Base-by-base conservation (phyloP, 176 grass and related monocot species). In the Bromus sterilis region DNA sequence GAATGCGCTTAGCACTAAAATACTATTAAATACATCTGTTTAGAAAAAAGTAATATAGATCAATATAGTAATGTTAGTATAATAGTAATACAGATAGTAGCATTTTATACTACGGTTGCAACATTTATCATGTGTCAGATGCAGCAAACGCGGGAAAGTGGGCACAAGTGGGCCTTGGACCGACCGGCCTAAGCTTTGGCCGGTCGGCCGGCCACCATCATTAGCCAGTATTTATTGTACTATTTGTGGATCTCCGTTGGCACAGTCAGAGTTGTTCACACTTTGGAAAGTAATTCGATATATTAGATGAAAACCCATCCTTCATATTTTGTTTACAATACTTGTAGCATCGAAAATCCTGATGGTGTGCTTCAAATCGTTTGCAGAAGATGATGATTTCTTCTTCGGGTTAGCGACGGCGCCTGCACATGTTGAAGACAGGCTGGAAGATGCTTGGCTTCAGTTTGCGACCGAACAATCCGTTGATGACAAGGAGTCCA, bases 381-480 rank as follows among this genome's bases (percentile, higher is more conserved):
- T 69, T 35, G 35, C 76, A 82, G 89, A 94, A n/a, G 89, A 80
- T 33, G 80, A 40, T 7, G n/a, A 15, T 71, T 97, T 98, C 90
- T 98, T 98, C 88, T 98, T 98, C 36, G 92, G 95, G 66, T 80
- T 98, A 60, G 90, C 92, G 35, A 98, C 95, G 0, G 92, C 95
- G 1, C 95, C 90, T 46, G 95, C 92, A 8, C 95, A 98, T 32
- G 95, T 90, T 5, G 92, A 98, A 87, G 95, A 98, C 84, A 91
- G 81, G 53, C 86, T 98, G 4, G 82, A 94, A 8, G 95, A 98
- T 44, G 95, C 90, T 21, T 98, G 95, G 92, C 80, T 98, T 78
- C 88, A 91, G 43, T 98, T 98, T 66, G 90, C 95, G 3, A 78
- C 60, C 2, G 81, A 98, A 36, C 84, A 80, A 43, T 77, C 80